Base-by-base conservation (phyloP, 176 grass and related monocot genomes). In the Saccharum officinarum region DNA sequence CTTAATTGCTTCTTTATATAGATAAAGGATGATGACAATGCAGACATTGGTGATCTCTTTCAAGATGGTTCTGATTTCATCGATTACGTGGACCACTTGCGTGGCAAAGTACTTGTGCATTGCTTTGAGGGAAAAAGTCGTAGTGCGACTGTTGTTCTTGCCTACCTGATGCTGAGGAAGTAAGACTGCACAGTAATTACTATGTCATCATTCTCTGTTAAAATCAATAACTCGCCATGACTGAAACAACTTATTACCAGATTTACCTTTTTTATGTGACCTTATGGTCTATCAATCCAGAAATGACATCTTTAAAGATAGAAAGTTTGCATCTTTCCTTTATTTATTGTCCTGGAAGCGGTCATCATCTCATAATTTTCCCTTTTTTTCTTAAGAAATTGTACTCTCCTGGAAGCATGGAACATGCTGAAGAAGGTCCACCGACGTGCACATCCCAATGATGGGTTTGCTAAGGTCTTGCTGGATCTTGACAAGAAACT, bases 71-170 rank as follows among this genome's bases (percentile, higher is more conserved):
- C 89, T 67, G 93, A 98, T 87, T 98, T 98, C 78, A 90, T 98
- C 31, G 89, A 95, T 64, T 89, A 93, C 22, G 96, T 98, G 15
- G 68, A 88, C 18, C 82, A 90, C 36, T 52, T 90, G 20, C 25
- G 25, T 0, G 93, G 93, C 37, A 98, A 98, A 92, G 89, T 98
- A 71, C 85, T 98, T 73, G 95, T 98, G n/a, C 96, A 98, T 80
- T 98, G 96, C 82, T 98, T 98, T n/a, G 93, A 95, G 75, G 96
- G 96, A 18, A 98, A 90, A 91, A 98, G 93, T 66, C 81, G 96
- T 49, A 98, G 96, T 25, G 83, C 93, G 39, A 98, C 96, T 22
- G 82, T 95, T 67, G 93, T 98, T 42, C 96, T 98, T 76, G 87
- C 93, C 70, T 98, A 98, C 81, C 73, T 94, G 67, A 94, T 98